phyloP scores from a whole-genome alignment of 1,139 yeast species.

The Protomyces macrosporus region DNA sequence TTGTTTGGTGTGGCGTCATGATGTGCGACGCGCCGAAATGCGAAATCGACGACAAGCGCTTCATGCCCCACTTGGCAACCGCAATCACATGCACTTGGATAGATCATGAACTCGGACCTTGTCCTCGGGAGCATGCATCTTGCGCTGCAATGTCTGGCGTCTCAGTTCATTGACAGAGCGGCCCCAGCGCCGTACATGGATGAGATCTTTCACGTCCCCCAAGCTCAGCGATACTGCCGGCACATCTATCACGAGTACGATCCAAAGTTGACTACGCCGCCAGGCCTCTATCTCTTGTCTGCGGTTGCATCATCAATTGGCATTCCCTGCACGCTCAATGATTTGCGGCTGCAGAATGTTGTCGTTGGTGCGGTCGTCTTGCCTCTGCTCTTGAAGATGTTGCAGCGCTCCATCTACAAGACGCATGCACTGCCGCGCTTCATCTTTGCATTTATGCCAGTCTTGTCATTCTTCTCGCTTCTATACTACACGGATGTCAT shows the following conservation, averaged over 20 bases:
- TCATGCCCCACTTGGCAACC: no score
- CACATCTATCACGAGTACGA: conserved; percentile 70
- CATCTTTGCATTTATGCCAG: conserved; percentile 54
- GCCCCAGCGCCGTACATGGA: conserved; percentile 42
- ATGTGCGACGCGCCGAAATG: no score
- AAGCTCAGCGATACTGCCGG: conserved; percentile 61
- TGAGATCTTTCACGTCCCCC: conserved; percentile 80
- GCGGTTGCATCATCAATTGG: neutral
- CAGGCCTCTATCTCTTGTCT: conserved; percentile 60
- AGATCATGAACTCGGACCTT: no score
- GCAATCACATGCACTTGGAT: no score
- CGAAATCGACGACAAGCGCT: no score
- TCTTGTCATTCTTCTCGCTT: conserved; percentile 64
- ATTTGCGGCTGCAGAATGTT: conserved; percentile 1
- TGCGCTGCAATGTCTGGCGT: conserved; percentile 12
- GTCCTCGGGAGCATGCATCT: no score
- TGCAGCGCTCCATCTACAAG: neutral
- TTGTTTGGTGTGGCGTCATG: no score
- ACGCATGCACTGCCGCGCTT: conserved; percentile 38
- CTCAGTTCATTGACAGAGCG: conserved; percentile 28
- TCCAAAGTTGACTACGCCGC: conserved; percentile 91
- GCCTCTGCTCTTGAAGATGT: conserved; percentile 37
- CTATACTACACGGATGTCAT: conserved; percentile 90
- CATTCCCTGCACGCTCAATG: conserved; percentile 1
- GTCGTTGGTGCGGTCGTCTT: conserved; percentile 35